Evolutionary conservation across 2,329 filamentous ascomycete species (phyloP).

Genomic region (Hymenoscyphus infarciens): DNA sequence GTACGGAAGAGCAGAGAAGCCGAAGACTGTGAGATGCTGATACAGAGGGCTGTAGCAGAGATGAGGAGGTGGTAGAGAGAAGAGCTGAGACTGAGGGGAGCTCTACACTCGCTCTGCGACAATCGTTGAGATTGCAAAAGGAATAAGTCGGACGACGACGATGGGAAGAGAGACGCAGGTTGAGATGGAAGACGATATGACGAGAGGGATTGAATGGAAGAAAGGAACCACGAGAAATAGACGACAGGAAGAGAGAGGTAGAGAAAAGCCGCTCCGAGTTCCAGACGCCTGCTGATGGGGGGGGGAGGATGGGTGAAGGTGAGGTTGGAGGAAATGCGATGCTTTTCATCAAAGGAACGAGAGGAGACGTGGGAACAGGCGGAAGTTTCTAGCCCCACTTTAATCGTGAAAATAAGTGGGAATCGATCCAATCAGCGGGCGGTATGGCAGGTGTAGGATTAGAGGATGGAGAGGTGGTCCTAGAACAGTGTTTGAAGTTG

Average conservation of each 20-base stretch:
- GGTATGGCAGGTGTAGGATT: not conserved
- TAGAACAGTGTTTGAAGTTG: not conserved
- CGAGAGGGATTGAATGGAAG: slow-evolving; percentile 27
- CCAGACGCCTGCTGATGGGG: slow-evolving; percentile 32
- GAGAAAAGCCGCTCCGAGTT: slow-evolving; percentile 35
- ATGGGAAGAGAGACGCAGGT: slow-evolving; percentile 1
- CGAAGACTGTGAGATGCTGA: slow-evolving; percentile 26
- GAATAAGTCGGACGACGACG: not conserved
- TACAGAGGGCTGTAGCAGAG: slow-evolving; percentile 27
- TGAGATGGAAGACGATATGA: slow-evolving; percentile 5
- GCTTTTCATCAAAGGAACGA: slow-evolving; percentile 1
- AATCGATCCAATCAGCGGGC: not conserved
- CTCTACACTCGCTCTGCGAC: slow-evolving; percentile 4
- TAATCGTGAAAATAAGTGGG: not conserved
- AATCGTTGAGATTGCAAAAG: not conserved
- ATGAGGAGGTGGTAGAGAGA: not conserved
- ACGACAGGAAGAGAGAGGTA: slow-evolving; percentile 34
- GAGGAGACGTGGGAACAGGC: slow-evolving; percentile 10
- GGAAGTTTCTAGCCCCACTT: slow-evolving; percentile 2
- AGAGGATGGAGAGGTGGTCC: not conserved
- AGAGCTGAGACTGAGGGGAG: not conserved
- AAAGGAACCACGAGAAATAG: slow-evolving; percentile 31
- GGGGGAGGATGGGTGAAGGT: slow-evolving; percentile 21
- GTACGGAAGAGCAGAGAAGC: slow-evolving; percentile 24
- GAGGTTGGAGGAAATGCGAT: slow-evolving; percentile 17